Base-by-base conservation (phyloP, 257 asterid species). In the Nicotiana paniculata region DNA sequence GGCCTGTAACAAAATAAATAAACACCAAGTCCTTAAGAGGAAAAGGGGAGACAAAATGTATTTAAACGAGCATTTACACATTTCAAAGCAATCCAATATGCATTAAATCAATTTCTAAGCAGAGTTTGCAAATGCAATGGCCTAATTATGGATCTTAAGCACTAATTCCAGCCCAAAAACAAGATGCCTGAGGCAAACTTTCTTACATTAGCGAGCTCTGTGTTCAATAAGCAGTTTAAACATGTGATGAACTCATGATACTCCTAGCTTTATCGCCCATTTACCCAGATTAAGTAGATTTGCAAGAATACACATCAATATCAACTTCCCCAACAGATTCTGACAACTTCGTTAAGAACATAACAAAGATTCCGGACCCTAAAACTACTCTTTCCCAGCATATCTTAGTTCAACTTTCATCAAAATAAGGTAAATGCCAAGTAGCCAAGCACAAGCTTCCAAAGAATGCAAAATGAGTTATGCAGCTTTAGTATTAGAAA, bases 1-100 rank as follows among this genome's bases (percentile, higher is more conserved):
- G 75, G 91, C 90, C 99, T 96, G 89, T 82, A 86, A 59, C 66
- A 13, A n/a, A 53, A 72, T 82, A 53, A 63, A 8, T 30, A 9
- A 51, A 3, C 46, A 69, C 33, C 57, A 46, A 46, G 13, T 16
- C 37, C 78, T 72, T 72, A 15, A 12, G 37, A 0, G 13, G 62
- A 51, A 28, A 61, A 26, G 74, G 32, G n/a, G 9, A 33, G 26
- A 65, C 18, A 70, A 77, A 6, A 18, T 63, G 32, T 63, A 69
- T 74, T 68, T 82, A 32, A 57, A 77, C 59, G 43, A 70, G 15
- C 78, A 70, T 43, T 61, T 70, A 12, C 59, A 70, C 55, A 54
- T 37, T 70, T n/a, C 79, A 72, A 46, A 13, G n/a, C 13, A 72
- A 18, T 43, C 35, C 6, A 70, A 21, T 69, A n/a, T 39, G 77